phyloP scores from a whole-genome alignment of 2,329 filamentous ascomycete species.

The Trichoderma sp. region DNA sequence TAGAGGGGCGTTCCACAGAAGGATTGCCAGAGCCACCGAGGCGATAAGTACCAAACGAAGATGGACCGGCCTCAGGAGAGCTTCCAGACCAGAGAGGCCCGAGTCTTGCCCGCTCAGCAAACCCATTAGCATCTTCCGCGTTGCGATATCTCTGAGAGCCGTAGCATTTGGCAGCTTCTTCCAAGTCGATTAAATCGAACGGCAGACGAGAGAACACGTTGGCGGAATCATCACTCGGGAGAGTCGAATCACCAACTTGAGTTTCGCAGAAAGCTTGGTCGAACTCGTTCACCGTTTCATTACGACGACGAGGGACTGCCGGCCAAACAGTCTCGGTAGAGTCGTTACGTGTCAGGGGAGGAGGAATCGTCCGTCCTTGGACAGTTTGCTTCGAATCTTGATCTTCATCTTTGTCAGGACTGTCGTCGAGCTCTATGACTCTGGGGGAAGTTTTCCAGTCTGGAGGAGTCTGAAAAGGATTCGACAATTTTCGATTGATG shows the following conservation, averaged over 20 bases:
- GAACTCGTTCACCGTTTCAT: constrained; percentile 10
- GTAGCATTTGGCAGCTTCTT: constrained; percentile 36
- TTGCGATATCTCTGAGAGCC: constrained; percentile 5
- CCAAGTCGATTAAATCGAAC: constrained; percentile 41
- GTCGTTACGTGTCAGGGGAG: neutral
- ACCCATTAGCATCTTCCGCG: constrained; percentile 15
- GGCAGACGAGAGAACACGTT: constrained; percentile 34
- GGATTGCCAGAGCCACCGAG: neutral
- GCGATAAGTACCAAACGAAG: neutral
- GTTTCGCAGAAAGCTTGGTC: constrained; percentile 19
- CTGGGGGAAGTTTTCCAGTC: neutral
- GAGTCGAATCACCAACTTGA: neutral
- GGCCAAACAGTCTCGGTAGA: constrained; percentile 17
- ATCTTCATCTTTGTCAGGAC: neutral
- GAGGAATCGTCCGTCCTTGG: neutral
- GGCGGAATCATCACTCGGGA: neutral
- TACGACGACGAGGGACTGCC: constrained; percentile 3
- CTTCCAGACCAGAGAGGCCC: constrained; percentile 34
- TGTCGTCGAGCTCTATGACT: neutral
- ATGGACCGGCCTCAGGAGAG: neutral
- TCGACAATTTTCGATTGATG: constrained; percentile 31
- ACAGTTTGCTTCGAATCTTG: neutral
- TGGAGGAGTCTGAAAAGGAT: constrained; percentile 28
- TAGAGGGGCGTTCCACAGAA: neutral
- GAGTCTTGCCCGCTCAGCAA: constrained; percentile 33